These are phyloP conservation scores for Dysphania ambrosioides DNA, from an alignment of 148 eudicot species.

Conservation along the genomic window DNA sequence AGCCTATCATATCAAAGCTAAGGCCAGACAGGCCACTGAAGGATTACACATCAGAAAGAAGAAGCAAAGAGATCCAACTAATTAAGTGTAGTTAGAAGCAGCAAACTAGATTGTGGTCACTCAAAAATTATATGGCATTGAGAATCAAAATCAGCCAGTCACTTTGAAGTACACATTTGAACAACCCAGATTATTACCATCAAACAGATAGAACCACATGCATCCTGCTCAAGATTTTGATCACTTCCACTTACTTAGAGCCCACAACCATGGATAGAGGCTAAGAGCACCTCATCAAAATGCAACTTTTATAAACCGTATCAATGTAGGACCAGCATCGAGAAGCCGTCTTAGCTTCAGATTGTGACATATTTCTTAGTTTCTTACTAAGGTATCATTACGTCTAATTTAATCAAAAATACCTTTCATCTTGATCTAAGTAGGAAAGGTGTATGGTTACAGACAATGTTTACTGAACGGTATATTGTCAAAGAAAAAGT, in stretches of 20 bases:
- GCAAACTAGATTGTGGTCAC: neutral
- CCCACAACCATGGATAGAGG: neutral
- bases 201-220: neutral
- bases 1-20: slow-evolving; percentile 13
- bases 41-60: neutral
- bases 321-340: neutral
- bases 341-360: neutral
- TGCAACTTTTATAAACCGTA: no score
- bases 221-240: neutral
- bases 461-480: no score
- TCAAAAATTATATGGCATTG: neutral
- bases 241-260: neutral
- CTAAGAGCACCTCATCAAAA: neutral
- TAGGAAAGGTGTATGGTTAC: no score
- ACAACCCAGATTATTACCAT: neutral
- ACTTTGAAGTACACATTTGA: neutral
- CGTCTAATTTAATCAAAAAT: no score
- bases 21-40: neutral
- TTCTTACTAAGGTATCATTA: neutral
- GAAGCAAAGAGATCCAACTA: neutral
- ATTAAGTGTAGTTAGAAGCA: neutral
- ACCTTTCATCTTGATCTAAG: no score
- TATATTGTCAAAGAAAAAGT: no score
- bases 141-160: neutral
- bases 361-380: neutral